These are phyloP conservation scores for Micractinium sp. DNA, from an alignment of 139 green algal species.

Conservation along the genomic window DNA sequence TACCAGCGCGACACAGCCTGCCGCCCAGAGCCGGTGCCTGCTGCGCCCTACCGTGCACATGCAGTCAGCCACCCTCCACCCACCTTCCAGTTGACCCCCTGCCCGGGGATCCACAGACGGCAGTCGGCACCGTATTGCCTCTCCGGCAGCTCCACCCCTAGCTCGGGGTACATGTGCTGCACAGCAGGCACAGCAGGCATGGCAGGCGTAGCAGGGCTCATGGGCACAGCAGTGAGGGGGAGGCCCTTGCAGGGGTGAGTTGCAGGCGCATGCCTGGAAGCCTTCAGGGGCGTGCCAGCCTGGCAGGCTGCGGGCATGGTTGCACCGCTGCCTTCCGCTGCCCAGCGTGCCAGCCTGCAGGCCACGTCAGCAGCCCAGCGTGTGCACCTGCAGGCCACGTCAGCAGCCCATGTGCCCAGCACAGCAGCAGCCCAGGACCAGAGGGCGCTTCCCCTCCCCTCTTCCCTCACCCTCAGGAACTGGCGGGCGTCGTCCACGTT, in stretches of 20 bases:
- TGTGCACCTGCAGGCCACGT: neutral
- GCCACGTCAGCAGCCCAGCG: neutral
- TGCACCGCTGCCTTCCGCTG: too few relatives aligned
- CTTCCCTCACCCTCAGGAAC: constrained; percentile 66
- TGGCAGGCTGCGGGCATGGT: too few relatives aligned
- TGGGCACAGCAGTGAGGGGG: neutral
- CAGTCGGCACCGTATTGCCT: constrained; percentile 84
- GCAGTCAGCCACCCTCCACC: neutral
- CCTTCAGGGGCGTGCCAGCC: too few relatives aligned
- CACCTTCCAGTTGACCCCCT: constrained; percentile 63
- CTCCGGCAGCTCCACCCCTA: constrained; percentile 79
- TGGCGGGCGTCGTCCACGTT: constrained; percentile 73
- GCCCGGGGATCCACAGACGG: constrained; percentile 70
- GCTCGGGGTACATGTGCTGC: constrained; percentile 83
- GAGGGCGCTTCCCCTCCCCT: neutral
- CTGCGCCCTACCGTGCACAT: too few relatives aligned
- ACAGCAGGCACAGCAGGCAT: neutral
- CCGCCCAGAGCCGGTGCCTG: neutral
- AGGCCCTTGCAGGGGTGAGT: too few relatives aligned
- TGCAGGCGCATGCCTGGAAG: too few relatives aligned
- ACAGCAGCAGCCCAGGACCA: neutral
- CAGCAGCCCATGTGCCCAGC: neutral
- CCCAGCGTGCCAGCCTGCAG: neutral
- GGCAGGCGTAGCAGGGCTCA: neutral
- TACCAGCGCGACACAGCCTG: too few relatives aligned